Evolutionary conservation across 768 basidiomycete species (phyloP), one percentile per base, ranked within the genome.

Genomic region (Epithele typhae): DNA sequence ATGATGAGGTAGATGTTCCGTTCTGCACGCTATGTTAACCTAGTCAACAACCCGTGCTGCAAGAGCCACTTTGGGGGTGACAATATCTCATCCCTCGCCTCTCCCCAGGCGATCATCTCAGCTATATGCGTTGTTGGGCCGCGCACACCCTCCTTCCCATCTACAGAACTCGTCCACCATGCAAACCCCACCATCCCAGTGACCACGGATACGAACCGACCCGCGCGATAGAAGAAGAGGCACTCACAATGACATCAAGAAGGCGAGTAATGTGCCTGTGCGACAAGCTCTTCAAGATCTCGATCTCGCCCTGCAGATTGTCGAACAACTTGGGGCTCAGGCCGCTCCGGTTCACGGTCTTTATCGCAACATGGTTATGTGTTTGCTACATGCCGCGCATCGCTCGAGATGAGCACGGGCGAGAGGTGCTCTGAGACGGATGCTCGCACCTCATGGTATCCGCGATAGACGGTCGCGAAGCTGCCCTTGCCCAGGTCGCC

Each of bases 241-340:
- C 17, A 66, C 76, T 53, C 64, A 96, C 93, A 52, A 97, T 82
- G 54, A 97, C 94, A 63, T 97, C 92, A 43, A 93, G 81, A 22
- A 99, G 73, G 55, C 82, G 83, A 7, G 96, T 97, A 43, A 99
- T 89, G 68, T 98, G 92, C 35, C 88, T 74, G 66, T 99, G 93
- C 4, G 85, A 88, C 41, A 97, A 78, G 1, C 84, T 83, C 71
- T 97, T 98, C 58, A 98, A 80, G 53, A 99, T 97, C 52, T 92
- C 84, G 48, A 98, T 97, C 74, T 99, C 96, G 57, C 88, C 89
- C 64, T 96, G 92, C n/a, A 98, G 79, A 62, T 97, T 98, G 70
- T 98, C 94, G 48, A 97, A 82, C 15, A 97, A 78, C 68, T 97
- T 99, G 12, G 88, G 73, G 27, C 85, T 92, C 30, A 99, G 79